Conservation (phyloP, 1,139 yeast genomes). For the Diutina sp. region DNA sequence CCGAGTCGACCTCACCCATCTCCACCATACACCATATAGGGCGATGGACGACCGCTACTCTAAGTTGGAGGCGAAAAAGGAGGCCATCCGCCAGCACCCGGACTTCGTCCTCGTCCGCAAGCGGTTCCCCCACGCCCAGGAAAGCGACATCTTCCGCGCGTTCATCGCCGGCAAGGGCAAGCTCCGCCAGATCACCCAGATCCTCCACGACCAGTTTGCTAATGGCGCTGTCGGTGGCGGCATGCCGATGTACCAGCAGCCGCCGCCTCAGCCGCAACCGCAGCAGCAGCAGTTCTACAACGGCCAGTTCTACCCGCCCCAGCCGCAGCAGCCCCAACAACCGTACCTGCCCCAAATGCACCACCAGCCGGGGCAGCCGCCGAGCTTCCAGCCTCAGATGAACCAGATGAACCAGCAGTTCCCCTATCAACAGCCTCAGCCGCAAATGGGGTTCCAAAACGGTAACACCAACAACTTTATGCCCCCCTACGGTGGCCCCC, state of each 20-base stretch:
- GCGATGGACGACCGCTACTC: not conserved
- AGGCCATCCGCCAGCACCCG: conserved; percentile 9
- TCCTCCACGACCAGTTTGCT: conserved; percentile 26
- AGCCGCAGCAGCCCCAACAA: not conserved
- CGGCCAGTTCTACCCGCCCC: conserved; percentile 2
- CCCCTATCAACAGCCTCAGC: not conserved
- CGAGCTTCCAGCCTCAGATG: not conserved
- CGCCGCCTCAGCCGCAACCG: conserved; percentile 1
- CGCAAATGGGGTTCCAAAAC: conserved; percentile 12
- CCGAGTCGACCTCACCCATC: not conserved
- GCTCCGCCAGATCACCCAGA: conserved; percentile 38
- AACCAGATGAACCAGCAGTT: not conserved
- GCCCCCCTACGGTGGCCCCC: conserved; percentile 17
- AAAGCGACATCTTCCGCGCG: conserved; percentile 45
- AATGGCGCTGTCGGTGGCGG: conserved; percentile 11
- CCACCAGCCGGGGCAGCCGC: not conserved
- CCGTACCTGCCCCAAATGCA: not conserved
- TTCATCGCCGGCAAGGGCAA: conserved; percentile 49
- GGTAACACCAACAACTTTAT: conserved; percentile 22
- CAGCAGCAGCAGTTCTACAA: not conserved
- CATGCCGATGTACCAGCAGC: conserved; percentile 10
- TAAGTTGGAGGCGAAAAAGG: not conserved
- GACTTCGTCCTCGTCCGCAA: conserved; percentile 38
- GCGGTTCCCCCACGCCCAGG: conserved; percentile 31
- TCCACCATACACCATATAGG: not conserved